phyloP scores from a whole-genome alignment of 1,284 basidiomycete species.

The Heterobasidion irregulare region DNA sequence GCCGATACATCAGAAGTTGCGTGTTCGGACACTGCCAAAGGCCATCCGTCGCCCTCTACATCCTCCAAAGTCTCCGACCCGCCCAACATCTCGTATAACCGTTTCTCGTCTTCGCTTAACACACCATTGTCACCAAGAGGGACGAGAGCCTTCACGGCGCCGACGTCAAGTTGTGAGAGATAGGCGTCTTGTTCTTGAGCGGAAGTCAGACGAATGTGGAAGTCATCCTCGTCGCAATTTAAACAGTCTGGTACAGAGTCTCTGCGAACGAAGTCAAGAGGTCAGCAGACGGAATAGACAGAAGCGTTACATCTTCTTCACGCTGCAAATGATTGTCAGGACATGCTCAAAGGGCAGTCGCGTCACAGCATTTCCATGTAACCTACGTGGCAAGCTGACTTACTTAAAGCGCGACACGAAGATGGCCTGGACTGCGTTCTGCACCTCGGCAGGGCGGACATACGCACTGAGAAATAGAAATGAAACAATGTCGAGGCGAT shows the following conservation, averaged over 20 bases:
- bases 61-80: constrained; percentile 18
- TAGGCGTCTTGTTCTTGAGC: constrained; percentile 22
- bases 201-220: constrained; percentile 23
- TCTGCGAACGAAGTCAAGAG: neutral
- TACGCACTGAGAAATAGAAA: constrained; percentile 5
- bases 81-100: constrained; percentile 22
- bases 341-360: neutral
- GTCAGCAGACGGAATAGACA: neutral
- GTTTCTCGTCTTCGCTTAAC: constrained; percentile 24
- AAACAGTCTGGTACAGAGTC: constrained; percentile 6
- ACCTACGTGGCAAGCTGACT: constrained; percentile 12
- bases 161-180: constrained; percentile 21
- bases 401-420: constrained; percentile 31
- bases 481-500: neutral
- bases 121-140: constrained; percentile 18
- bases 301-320: neutral
- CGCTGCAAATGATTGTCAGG: neutral
- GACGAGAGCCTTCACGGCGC: constrained; percentile 25
- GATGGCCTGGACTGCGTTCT: constrained; percentile 27
- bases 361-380: neutral
- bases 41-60: constrained; percentile 17
- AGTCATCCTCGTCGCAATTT: constrained; percentile 10
- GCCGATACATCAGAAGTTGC: constrained; percentile 3
- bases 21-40: constrained; percentile 1
- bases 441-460: constrained; percentile 19